These are phyloP conservation scores for Avena atlantica DNA, from an alignment of 176 grass and related monocot species.

Conservation along the genomic window DNA sequence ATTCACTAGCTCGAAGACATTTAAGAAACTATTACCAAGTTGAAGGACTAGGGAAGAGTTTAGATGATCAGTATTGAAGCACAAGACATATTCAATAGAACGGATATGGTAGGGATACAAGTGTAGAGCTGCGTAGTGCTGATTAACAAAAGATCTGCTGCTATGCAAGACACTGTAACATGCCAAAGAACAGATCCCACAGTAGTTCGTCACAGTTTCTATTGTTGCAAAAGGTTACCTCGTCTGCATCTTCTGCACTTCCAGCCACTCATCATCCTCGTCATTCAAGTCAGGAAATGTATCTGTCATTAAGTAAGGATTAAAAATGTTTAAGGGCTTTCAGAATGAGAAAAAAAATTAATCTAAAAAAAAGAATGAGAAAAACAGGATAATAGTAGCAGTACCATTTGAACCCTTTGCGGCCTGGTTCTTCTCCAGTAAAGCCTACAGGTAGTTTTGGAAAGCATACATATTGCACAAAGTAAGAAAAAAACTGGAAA, in stretches of 20 bases:
- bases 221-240: conserved; percentile 43
- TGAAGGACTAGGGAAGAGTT: conserved; percentile 12
- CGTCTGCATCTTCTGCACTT: conserved; percentile 56
- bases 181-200: conserved; percentile 13
- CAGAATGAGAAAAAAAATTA: conserved; percentile 10
- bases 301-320: conserved; percentile 42
- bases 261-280: conserved; percentile 68
- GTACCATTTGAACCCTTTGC: conserved; percentile 27
- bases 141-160: background rate
- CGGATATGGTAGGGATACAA: background rate
- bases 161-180: conserved; percentile 7
- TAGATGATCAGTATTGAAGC: background rate
- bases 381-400: background rate
- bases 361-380: background rate
- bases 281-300: conserved; percentile 38
- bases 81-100: background rate
- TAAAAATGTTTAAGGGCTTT: background rate
- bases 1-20: background rate
- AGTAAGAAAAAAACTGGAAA: conserved; percentile 29
- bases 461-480: background rate
- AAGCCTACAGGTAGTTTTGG: conserved; percentile 60
- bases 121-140: background rate
- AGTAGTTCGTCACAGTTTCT: background rate
- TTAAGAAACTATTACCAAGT: background rate
- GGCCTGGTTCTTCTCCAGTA: conserved; percentile 74